These are phyloP conservation scores for Alternaria panax DNA, from an alignment of 2,329 filamentous ascomycete genomes.

Conservation along the genomic window DNA sequence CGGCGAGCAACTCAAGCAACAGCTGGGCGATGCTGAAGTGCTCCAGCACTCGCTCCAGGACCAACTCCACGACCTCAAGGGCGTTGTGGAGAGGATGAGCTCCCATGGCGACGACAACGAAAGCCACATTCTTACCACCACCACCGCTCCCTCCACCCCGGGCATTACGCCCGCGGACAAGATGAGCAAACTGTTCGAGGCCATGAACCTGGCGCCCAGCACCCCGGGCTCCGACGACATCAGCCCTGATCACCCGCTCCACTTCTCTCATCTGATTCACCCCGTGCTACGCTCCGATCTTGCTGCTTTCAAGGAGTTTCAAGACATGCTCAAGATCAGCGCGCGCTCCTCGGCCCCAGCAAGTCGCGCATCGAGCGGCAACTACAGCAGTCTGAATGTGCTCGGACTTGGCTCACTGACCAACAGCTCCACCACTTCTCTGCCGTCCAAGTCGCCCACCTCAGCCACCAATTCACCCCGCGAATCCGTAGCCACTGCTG, in stretches of 20 bases:
- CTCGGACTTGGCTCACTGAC: constrained; percentile 62
- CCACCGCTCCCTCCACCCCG: constrained; percentile 79
- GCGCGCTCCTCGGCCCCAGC: constrained; percentile 63
- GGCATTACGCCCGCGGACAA: constrained; percentile 67
- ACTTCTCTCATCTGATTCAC: constrained; percentile 82
- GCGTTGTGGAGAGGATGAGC: constrained; percentile 87
- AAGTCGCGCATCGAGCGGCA: constrained; percentile 76
- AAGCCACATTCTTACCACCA: constrained; percentile 69
- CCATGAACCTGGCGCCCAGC: constrained; percentile 60
- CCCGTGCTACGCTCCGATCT: constrained; percentile 85
- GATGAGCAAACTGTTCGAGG: constrained; percentile 67
- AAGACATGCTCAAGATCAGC: constrained; percentile 73
- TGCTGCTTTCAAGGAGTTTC: constrained; percentile 83
- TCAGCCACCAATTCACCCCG: constrained; percentile 46
- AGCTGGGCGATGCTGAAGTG: constrained; percentile 85
- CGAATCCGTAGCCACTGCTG: constrained; percentile 33
- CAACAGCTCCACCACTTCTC: constrained; percentile 59
- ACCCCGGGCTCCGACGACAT: constrained; percentile 60
- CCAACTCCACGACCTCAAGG: constrained; percentile 88
- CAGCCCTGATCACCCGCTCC: constrained; percentile 69
- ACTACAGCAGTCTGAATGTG: constrained; percentile 69
- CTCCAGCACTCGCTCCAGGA: constrained; percentile 91
- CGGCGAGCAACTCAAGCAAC: constrained; percentile 85
- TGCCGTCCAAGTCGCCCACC: constrained; percentile 58
- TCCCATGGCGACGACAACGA: constrained; percentile 75